A percentile compares a stretch with the other conserved stretches of the same genome.
phyloP scores from a whole-genome alignment of 2,329 filamentous ascomycete species.

The Colletotrichum ledebouriae region DNA sequence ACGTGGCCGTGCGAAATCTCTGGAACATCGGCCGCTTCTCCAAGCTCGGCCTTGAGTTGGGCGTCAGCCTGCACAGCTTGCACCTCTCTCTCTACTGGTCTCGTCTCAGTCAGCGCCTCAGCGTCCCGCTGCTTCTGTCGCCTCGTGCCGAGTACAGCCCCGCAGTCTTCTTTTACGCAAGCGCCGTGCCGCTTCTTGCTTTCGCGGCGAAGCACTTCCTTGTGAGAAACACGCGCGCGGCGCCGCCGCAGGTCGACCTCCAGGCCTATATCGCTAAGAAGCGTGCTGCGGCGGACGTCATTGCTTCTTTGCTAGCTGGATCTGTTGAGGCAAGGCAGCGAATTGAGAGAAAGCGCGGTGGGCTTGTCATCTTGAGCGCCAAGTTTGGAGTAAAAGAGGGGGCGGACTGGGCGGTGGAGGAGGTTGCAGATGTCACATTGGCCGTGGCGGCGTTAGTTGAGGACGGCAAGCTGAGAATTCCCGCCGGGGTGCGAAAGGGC shows the following conservation, averaged over 20 bases:
- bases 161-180: constrained; percentile 54
- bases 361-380: constrained; percentile 63
- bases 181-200: constrained; percentile 55
- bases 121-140: constrained; percentile 58
- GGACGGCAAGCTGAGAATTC: constrained; percentile 54
- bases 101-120: constrained; percentile 59
- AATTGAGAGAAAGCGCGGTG: constrained; percentile 52
- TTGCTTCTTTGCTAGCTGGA: constrained; percentile 57
- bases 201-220: constrained; percentile 55
- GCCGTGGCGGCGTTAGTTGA: constrained; percentile 62
- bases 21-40: constrained; percentile 57
- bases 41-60: constrained; percentile 60
- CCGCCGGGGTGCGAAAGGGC: constrained; percentile 57
- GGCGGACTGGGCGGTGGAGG: constrained; percentile 52
- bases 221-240: constrained; percentile 30
- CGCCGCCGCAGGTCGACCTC: constrained; percentile 14
- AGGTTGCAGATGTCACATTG: constrained; percentile 64
- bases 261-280: constrained; percentile 50
- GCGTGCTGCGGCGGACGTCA: constrained; percentile 60
- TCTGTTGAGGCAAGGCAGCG: constrained; percentile 56
- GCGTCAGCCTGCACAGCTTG: constrained; percentile 56
- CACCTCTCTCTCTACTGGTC: constrained; percentile 63
- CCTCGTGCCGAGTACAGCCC: constrained; percentile 47
- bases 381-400: constrained; percentile 59
- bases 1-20: constrained; percentile 60